Evolutionary conservation across 192 early-diverging fungal species (phyloP).

Genomic region (Backusella tuberculispora): DNA sequence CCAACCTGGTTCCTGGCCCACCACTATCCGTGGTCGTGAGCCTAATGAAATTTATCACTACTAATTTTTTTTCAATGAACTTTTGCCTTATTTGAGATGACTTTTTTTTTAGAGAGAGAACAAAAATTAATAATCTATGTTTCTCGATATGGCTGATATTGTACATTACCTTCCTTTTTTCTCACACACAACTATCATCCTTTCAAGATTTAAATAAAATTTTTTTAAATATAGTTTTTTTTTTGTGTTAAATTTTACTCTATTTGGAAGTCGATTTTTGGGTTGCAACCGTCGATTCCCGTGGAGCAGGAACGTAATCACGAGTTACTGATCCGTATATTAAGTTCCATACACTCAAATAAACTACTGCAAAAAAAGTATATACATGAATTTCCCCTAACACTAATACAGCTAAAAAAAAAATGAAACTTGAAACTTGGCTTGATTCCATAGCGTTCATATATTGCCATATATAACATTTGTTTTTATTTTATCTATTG

Average conservation of each 20-base stretch:
- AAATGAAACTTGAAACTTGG: not conserved
- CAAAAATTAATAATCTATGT: conserved; percentile 4
- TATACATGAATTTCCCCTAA: not conserved
- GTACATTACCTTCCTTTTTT: conserved; percentile 9
- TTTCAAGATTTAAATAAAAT: conserved; percentile 10
- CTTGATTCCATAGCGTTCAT: no score
- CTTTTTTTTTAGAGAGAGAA: conserved; percentile 17
- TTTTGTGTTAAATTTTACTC: conserved; percentile 16
- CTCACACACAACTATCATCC: conserved; percentile 15
- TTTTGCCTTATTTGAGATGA: conserved; percentile 10
- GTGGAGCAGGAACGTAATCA: conserved; percentile 1
- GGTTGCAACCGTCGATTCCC: conserved; percentile 12
- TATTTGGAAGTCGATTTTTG: conserved; percentile 3
- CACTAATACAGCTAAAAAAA: not conserved
- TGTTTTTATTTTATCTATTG: no score
- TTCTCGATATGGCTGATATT: conserved; percentile 18
- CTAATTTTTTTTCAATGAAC: conserved; percentile 12
- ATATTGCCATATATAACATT: no score
- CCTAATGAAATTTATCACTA: conserved; percentile 77
- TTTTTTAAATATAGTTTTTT: conserved; percentile 1
- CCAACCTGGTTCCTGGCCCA: conserved; percentile 73
- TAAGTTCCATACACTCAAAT: not conserved
- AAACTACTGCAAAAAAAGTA: not conserved
- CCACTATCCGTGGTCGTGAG: conserved; percentile 79
- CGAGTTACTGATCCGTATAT: conserved; percentile 1